These are phyloP conservation scores for Biscogniauxia mediterranea DNA, from an alignment of 2,329 filamentous ascomycete genomes.

Conservation along the genomic window DNA sequence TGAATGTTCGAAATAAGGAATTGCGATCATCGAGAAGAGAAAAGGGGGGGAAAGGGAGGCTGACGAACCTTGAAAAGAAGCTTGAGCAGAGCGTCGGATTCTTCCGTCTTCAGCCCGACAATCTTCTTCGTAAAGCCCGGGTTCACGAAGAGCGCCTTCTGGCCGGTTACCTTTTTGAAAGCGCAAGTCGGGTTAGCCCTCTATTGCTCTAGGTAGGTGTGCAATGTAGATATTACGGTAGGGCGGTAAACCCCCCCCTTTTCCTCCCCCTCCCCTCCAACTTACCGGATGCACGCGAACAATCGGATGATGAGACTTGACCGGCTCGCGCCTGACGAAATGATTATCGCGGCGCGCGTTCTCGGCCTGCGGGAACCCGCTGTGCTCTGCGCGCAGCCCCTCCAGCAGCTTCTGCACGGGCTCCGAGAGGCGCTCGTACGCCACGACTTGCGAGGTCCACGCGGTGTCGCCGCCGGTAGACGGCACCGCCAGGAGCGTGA, in stretches of 20 bases:
- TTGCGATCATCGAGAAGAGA: too few species aligned
- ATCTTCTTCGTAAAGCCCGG: slow-evolving; percentile 52
- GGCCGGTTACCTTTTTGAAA: slow-evolving; percentile 49
- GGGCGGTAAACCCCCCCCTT: too few species aligned
- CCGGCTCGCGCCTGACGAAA: slow-evolving; percentile 58
- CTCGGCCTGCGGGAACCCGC: slow-evolving; percentile 38
- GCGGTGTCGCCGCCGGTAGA: slow-evolving; percentile 39
- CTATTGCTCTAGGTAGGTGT: too few species aligned
- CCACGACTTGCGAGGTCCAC: slow-evolving; percentile 38
- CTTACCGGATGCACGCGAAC: slow-evolving; percentile 62
- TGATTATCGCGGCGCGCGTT: slow-evolving; percentile 33
- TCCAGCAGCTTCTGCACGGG: slow-evolving; percentile 38
- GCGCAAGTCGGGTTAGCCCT: background rate
- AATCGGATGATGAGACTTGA: slow-evolving; percentile 63
- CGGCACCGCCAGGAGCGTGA: slow-evolving; percentile 38
- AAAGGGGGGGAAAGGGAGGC: background rate
- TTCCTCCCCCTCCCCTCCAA: too few species aligned
- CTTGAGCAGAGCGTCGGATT: slow-evolving; percentile 65
- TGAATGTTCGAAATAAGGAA: too few species aligned
- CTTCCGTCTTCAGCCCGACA: slow-evolving; percentile 64
- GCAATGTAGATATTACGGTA: too few species aligned
- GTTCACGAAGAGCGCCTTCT: slow-evolving; percentile 68
- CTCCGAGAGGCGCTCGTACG: slow-evolving; percentile 37
- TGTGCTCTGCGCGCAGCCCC: slow-evolving; percentile 39
- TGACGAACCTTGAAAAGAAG: slow-evolving; percentile 56